A percentile compares a stretch with the other conserved stretches of the same genome.
Evolutionary conservation across 345 rosid species (phyloP).

Genomic region (Erysimum cheiranthoides): DNA sequence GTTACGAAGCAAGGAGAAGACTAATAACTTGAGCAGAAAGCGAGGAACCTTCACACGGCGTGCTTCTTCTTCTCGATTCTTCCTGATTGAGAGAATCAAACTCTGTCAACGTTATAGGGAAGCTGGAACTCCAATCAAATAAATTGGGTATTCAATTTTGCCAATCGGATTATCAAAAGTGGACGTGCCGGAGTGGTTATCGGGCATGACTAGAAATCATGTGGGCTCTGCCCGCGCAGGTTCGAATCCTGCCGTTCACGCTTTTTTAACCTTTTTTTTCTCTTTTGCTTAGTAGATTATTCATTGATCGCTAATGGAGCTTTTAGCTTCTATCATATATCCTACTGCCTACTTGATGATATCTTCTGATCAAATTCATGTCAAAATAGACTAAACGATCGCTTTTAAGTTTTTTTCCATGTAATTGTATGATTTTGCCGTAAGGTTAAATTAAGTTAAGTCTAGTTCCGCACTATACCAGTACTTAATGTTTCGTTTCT

Average conservation of each 20-base stretch:
- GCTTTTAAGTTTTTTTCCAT: too few species aligned
- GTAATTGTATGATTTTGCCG: too few species aligned
- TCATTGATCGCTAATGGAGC: too few species aligned
- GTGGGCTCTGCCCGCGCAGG: constrained; percentile 96
- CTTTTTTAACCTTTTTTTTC: not conserved
- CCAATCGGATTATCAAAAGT: not conserved
- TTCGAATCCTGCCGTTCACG: constrained; percentile 75
- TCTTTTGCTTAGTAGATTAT: too few species aligned
- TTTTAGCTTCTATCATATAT: too few species aligned
- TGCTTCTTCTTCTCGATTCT: constrained; percentile 5
- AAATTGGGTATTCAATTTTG: too few species aligned
- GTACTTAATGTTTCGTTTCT: too few species aligned
- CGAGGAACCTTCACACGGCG: constrained; percentile 13
- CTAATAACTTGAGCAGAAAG: constrained; percentile 10
- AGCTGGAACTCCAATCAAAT: not conserved
- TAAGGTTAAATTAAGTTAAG: too few species aligned
- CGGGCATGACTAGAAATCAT: constrained; percentile 93
- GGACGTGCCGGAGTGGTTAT: constrained; percentile 55
- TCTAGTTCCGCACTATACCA: too few species aligned
- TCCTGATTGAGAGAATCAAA: constrained; percentile 4
- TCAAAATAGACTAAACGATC: too few species aligned
- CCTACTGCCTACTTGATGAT: too few species aligned
- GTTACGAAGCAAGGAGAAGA: not conserved
- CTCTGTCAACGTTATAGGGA: constrained; percentile 8
- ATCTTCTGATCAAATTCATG: too few species aligned